Evolutionary conservation across 2,329 filamentous ascomycete genomes (phyloP).

Genomic region (Fusarium haematococcum): DNA sequence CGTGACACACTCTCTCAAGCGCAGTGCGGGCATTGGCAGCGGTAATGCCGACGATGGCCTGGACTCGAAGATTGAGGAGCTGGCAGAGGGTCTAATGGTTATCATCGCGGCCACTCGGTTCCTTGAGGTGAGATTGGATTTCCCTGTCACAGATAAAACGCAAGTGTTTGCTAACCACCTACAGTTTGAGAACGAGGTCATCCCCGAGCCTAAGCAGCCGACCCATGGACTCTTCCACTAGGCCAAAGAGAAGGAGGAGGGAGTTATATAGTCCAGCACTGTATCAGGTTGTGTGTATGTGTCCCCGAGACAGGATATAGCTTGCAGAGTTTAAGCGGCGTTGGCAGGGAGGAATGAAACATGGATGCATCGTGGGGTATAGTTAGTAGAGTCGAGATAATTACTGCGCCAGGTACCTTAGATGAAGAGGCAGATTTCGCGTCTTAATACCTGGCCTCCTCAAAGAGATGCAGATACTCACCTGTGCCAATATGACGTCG

Average conservation of each 20-base stretch:
- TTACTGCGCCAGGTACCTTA: slow-evolving; percentile 20
- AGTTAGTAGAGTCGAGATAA: slow-evolving; percentile 24
- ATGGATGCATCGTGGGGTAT: slow-evolving; percentile 19
- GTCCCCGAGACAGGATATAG: slow-evolving; percentile 28
- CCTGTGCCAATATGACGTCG: background rate
- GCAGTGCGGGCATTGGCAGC: slow-evolving; percentile 81
- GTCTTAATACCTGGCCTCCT: background rate
- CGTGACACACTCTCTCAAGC: slow-evolving; percentile 90
- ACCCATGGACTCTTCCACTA: slow-evolving; percentile 56
- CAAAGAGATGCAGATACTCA: background rate
- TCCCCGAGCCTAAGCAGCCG: slow-evolving; percentile 49
- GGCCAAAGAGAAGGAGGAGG: slow-evolving; percentile 2
- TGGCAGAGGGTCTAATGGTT: slow-evolving; percentile 87
- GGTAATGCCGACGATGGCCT: slow-evolving; percentile 54
- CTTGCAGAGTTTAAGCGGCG: slow-evolving; percentile 39
- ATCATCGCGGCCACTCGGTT: slow-evolving; percentile 87
- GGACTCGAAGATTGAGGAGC: slow-evolving; percentile 75
- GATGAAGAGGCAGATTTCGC: slow-evolving; percentile 8
- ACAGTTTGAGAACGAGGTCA: slow-evolving; percentile 57
- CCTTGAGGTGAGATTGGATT: slow-evolving; percentile 74
- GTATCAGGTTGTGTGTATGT: slow-evolving; percentile 2
- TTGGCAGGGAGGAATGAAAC: slow-evolving; percentile 36
- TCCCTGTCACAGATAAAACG: background rate
- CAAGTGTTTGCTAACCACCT: slow-evolving; percentile 28
- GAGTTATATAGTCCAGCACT: background rate